These are phyloP conservation scores for Tinospora cordifolia DNA, from an alignment of 164 flowering plant genomes.

Conservation along the genomic window DNA sequence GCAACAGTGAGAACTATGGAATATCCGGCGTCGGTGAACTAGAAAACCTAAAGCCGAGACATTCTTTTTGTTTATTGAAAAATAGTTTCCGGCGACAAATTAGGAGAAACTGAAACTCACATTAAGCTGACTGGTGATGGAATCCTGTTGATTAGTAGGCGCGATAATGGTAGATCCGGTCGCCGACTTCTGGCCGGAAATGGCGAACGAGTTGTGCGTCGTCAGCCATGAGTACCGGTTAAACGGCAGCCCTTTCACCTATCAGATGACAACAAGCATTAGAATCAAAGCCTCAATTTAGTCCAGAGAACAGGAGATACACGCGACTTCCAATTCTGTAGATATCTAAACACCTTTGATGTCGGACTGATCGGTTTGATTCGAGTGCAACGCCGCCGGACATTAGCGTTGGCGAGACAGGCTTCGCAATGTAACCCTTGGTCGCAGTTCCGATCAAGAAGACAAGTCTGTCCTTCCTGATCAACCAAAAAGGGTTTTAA, in stretches of 20 bases:
- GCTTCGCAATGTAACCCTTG: slow-evolving; percentile 77
- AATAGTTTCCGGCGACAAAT: not conserved
- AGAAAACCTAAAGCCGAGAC: too few species aligned
- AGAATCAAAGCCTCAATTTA: too few species aligned
- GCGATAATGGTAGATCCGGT: slow-evolving; percentile 51
- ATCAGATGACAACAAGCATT: too few species aligned
- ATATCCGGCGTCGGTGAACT: too few species aligned
- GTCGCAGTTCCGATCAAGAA: slow-evolving; percentile 43
- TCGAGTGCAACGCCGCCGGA: slow-evolving; percentile 71
- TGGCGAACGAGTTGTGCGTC: slow-evolving; percentile 80
- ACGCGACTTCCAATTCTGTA: too few species aligned
- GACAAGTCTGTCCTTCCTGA: slow-evolving; percentile 50
- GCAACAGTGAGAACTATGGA: too few species aligned
- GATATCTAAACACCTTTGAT: slow-evolving; percentile 36
- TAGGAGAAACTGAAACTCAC: slow-evolving; percentile 29
- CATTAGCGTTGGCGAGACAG: slow-evolving; percentile 52
- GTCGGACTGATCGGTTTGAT: slow-evolving; percentile 48
- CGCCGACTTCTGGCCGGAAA: slow-evolving; percentile 41
- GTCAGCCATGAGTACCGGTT: slow-evolving; percentile 89
- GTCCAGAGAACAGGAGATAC: too few species aligned
- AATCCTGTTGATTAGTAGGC: slow-evolving; percentile 72
- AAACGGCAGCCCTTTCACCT: slow-evolving; percentile 70
- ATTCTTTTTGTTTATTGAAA: too few species aligned
- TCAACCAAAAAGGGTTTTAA: not conserved
- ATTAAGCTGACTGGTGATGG: slow-evolving; percentile 69